A percentile compares a stretch with the other conserved stretches of the same genome.
Conservation (phyloP, 2,329 filamentous ascomycete species). For the Aspergillus sergii region DNA sequence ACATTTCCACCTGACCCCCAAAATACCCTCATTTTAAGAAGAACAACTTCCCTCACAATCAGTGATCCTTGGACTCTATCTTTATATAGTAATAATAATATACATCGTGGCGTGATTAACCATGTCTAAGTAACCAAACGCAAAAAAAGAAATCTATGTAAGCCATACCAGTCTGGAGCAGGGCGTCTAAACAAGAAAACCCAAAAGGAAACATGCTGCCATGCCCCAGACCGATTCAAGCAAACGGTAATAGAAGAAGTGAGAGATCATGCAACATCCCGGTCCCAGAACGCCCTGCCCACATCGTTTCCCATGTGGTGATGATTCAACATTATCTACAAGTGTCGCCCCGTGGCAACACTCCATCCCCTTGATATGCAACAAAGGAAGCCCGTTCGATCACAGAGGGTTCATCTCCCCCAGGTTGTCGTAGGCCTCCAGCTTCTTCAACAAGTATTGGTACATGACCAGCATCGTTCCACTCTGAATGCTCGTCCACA, state of each 20-base stretch:
- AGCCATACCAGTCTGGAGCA: conserved; percentile 12
- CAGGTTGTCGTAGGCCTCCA: conserved; percentile 59
- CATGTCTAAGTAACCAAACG: conserved; percentile 9
- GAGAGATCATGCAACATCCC: conserved; percentile 18
- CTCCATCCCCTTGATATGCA: background rate
- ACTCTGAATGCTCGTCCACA: conserved; percentile 98
- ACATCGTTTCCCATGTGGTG: conserved; percentile 25
- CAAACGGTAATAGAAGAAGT: conserved; percentile 13
- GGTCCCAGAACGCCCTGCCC: conserved; percentile 19
- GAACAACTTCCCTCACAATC: background rate
- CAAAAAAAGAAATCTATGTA: conserved; percentile 12
- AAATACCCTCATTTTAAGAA: background rate
- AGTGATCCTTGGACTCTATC: background rate
- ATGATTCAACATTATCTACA: conserved; percentile 13
- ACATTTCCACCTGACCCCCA: conserved; percentile 13
- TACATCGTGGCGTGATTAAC: conserved; percentile 6
- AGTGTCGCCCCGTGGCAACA: background rate
- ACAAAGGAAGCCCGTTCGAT: background rate
- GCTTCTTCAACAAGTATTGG: conserved; percentile 77
- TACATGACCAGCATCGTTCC: conserved; percentile 96
- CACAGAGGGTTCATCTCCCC: conserved; percentile 27
- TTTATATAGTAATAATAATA: background rate
- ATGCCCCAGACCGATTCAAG: conserved; percentile 12
- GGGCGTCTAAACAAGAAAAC: conserved; percentile 8
- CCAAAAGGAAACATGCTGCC: conserved; percentile 8